Base-by-base conservation (phyloP, 2,329 filamentous ascomycete species). In the Bertia moriformis region DNA sequence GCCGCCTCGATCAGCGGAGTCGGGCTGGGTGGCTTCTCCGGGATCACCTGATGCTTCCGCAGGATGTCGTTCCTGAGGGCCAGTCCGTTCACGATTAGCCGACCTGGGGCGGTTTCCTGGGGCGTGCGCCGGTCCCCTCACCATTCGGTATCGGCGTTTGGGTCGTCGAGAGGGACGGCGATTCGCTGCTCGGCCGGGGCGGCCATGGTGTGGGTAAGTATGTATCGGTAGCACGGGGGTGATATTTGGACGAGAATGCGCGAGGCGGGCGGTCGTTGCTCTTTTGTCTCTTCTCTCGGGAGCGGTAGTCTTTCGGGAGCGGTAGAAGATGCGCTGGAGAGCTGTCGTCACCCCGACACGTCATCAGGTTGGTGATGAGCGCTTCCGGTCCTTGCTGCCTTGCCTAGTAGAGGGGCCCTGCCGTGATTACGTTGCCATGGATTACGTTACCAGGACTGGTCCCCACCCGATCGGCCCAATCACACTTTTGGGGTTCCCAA, bases 61-160 rank as follows among this genome's bases (percentile, higher is more conserved):
- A 98, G 78, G 53, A 98, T 98, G 49, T 98, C 91, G 58, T 98
- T 98, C 88, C 88, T 95, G 48, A 42, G 38, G 44, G 41, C n/a
- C n/a, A n/a, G n/a, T n/a, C n/a, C n/a, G n/a, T n/a, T n/a, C n/a
- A n/a, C 19, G 46, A 27, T 27, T 10, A 27, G 22, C 22, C 22
- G n/a, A n/a, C n/a, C n/a, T n/a, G n/a, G n/a, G n/a, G n/a, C n/a
- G n/a, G n/a, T n/a, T n/a, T n/a, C n/a, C 22, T 7, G 22, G 7
- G 22, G 22, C 22, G n/a, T 27, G 22, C 22, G 22, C n/a, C 7
- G 7, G n/a, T 27, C 7, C n/a, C 37, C 47, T 43, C 65, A 88
- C 91, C 91, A 98, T 79, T 98, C 91, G 45, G 91, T 98, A 57
- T 98, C 91, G 45, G 87, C 91, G 54, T 96, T 93, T 20, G 89